A percentile compares a stretch with the other conserved stretches of the same genome.
Evolutionary conservation across 139 green algal species (phyloP).

Genomic region (Volvox africanus): DNA sequence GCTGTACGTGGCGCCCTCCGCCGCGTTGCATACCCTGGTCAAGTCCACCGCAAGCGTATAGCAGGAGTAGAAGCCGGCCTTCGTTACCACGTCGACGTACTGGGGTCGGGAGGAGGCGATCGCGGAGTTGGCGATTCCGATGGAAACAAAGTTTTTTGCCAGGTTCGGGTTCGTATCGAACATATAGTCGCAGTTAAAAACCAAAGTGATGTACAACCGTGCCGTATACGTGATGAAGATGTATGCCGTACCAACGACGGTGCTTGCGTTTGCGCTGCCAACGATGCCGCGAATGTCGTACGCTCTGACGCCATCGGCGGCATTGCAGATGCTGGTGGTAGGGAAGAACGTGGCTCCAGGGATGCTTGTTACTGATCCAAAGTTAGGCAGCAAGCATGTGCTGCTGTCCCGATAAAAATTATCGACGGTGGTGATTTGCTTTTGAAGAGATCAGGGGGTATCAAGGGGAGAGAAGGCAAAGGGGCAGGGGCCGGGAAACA

Average conservation of each 20-base stretch:
- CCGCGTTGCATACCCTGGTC: conserved; percentile 27
- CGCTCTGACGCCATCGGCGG: background rate
- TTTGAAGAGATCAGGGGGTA: background rate
- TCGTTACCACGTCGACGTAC: conserved; percentile 47
- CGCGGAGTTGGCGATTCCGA: background rate
- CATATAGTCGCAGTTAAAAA: conserved; percentile 56
- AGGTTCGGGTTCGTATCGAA: conserved; percentile 35
- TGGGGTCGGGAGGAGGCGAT: background rate
- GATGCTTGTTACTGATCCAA: background rate
- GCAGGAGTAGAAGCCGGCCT: conserved; percentile 39
- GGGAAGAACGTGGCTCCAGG: conserved; percentile 22
- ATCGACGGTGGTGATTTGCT: conserved; percentile 35
- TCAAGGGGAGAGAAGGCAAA: background rate
- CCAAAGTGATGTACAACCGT: conserved; percentile 54
- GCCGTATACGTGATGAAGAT: conserved; percentile 51
- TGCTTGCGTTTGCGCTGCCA: background rate
- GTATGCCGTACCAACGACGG: conserved; percentile 17
- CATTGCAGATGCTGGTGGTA: conserved; percentile 43
- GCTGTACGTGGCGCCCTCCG: conserved; percentile 44
- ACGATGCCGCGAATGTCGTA: background rate
- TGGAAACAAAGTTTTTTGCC: background rate
- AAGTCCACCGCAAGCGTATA: conserved; percentile 52
- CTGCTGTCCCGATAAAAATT: conserved; percentile 10
- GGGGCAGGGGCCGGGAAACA: background rate
- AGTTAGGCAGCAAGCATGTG: conserved; percentile 40